Conservation (phyloP, 2,329 filamentous ascomycete genomes). For the Botrytis porri region DNA sequence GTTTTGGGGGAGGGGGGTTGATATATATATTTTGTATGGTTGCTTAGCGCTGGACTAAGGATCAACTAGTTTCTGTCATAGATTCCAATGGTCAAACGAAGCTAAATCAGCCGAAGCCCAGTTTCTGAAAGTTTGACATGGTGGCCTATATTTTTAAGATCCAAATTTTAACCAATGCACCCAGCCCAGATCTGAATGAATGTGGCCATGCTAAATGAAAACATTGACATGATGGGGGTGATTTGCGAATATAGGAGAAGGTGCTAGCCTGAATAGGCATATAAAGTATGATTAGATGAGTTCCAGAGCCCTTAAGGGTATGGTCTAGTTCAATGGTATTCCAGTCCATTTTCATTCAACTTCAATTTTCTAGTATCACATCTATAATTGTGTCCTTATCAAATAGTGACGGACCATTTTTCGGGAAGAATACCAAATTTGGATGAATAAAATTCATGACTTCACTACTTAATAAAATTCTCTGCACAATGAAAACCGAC, state of each 20-base stretch:
- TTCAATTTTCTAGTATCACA: too few species aligned
- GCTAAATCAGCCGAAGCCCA: neutral
- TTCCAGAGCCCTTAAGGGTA: too few species aligned
- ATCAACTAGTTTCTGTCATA: neutral
- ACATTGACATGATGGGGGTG: neutral
- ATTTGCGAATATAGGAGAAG: too few species aligned
- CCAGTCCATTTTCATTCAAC: too few species aligned
- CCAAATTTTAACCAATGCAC: neutral
- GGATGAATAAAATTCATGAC: neutral
- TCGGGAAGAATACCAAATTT: neutral
- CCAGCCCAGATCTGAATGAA: too few species aligned
- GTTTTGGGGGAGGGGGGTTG: neutral
- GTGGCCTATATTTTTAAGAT: neutral
- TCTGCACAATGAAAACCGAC: neutral
- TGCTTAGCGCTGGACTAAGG: neutral
- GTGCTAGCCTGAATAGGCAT: too few species aligned
- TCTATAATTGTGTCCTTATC: fast-evolving
- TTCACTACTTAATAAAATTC: fast-evolving
- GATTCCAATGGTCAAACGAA: neutral
- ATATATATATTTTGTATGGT: neutral
- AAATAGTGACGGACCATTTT: neutral
- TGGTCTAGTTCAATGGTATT: too few species aligned
- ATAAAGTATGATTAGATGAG: too few species aligned
- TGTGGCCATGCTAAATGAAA: neutral
- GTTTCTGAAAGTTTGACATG: neutral